Conservation (phyloP, 2,329 filamentous ascomycete species). For the Nannizzia gypsea region DNA sequence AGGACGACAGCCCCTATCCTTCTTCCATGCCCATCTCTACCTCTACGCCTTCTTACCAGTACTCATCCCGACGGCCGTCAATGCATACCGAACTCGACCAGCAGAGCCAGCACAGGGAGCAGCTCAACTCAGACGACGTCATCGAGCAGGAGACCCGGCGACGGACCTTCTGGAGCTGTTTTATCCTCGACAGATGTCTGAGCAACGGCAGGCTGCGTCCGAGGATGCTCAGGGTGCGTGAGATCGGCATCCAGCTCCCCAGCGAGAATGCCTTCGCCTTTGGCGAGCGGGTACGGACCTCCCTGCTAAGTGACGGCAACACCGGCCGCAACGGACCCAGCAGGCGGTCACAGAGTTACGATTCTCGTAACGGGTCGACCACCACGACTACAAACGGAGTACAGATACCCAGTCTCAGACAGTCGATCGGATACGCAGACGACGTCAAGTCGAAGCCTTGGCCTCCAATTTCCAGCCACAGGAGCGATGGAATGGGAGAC, state of each 20-base stretch:
- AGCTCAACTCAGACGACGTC: slow-evolving; percentile 34
- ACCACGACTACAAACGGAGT: slow-evolving; percentile 12
- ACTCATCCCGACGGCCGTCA: slow-evolving; percentile 3
- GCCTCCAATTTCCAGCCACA: slow-evolving; percentile 27
- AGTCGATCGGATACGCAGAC: slow-evolving; percentile 27
- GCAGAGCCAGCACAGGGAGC: slow-evolving; percentile 30
- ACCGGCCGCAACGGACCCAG: slow-evolving; percentile 9
- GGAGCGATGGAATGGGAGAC: slow-evolving; percentile 30
- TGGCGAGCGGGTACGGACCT: slow-evolving; percentile 43
- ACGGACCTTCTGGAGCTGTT: slow-evolving; percentile 48
- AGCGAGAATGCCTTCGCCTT: slow-evolving; percentile 46
- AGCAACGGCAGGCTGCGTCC: slow-evolving; percentile 45
- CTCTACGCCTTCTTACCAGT: slow-evolving; percentile 19
- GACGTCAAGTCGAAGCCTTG: slow-evolving; percentile 30
- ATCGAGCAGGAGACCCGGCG: slow-evolving; percentile 44
- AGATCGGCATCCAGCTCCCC: slow-evolving; percentile 44
- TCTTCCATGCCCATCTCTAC: slow-evolving; percentile 17
- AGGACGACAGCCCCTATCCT: slow-evolving; percentile 23
- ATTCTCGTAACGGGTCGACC: slow-evolving; percentile 23
- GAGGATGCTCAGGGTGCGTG: slow-evolving; percentile 40
- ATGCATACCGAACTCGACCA: slow-evolving; percentile 14
- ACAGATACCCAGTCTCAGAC: slow-evolving; percentile 33
- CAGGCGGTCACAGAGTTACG: slow-evolving; percentile 29
- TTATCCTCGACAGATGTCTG: slow-evolving; percentile 45
- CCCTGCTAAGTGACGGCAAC: slow-evolving; percentile 36